Evolutionary conservation across 2,329 filamentous ascomycete species (phyloP), one percentile per base, ranked within the genome.

Genomic region (Aspergillus persii): DNA sequence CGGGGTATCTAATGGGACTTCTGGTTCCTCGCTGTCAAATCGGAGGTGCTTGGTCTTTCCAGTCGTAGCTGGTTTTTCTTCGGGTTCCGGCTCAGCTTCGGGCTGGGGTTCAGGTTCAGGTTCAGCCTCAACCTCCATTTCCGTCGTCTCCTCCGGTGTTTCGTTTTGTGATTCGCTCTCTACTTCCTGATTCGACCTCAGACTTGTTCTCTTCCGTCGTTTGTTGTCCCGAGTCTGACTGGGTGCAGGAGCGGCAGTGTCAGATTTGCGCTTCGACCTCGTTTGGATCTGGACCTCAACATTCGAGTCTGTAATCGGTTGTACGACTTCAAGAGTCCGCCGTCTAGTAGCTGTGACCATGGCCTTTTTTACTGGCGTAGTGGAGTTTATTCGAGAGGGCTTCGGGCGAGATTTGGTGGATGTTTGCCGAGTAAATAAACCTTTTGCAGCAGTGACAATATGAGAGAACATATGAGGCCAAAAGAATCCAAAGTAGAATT

Each of bases 1-100:
- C 46, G 61, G 58, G 49, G 59, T 59, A 46, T 65, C 58, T 26
- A 66, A 59, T 1, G 66, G 69, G 27, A 68, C 7, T 27, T 56
- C 66, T 29, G 75, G 74, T 26, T 79, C 77, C 61, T 78, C 76
- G 58, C 75, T 78, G 36, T 66, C 76, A 56, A 79, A 79, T 53
- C 76, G 71, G 44, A 78, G 68, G 56, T 77, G 75, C 33, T 65
- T 71, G 50, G 53, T 68, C 63, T 65, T 66, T 23, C 51, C 39
- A 15, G 57, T 6, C 4, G 67, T 61, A 7, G 53, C 62, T 49
- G 62, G 33, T 50, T 58, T 56, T 18, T 66, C 61, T 33, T 68
- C 61, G 6, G 60, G 60, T 15, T 65, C 60, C 9, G 60, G 50
- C 11, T 30, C 49, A 23, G 59, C 50, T 30, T 62, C 53, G 30